A percentile compares a stretch with the other conserved stretches of the same genome.
These are phyloP conservation scores for Hanseniaspora sp. DNA, from an alignment of 1,139 yeast genomes.

Conservation along the genomic window DNA sequence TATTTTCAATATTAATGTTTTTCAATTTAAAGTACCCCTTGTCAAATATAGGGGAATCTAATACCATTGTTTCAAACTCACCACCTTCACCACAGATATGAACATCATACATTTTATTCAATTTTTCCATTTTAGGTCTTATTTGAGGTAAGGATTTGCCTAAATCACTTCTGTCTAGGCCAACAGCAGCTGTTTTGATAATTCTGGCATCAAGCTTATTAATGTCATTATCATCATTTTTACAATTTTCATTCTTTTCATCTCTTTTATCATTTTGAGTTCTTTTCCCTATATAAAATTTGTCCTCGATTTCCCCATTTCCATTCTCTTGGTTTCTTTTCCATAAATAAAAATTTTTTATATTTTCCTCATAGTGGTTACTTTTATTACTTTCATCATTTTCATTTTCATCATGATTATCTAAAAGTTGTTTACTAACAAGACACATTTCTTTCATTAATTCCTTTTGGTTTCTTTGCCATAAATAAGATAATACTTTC, in stretches of 20 bases:
- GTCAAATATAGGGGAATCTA: slow-evolving; percentile 76
- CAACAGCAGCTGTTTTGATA: slow-evolving; percentile 88
- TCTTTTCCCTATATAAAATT: too few species aligned
- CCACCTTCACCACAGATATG: slow-evolving; percentile 99
- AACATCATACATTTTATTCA: slow-evolving; percentile 62
- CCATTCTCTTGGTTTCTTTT: too few species aligned
- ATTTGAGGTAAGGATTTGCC: slow-evolving; percentile 56
- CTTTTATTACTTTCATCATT: too few species aligned
- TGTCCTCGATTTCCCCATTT: too few species aligned
- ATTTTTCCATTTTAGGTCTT: slow-evolving; percentile 45
- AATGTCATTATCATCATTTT: slow-evolving; percentile 30
- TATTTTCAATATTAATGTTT: slow-evolving; percentile 34
- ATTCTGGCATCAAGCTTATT: slow-evolving; percentile 59
- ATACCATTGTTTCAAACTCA: slow-evolving; percentile 83
- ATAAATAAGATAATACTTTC: slow-evolving; percentile 60
- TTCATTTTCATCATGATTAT: not conserved
- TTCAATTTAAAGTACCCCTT: slow-evolving; percentile 36
- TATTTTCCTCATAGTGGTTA: too few species aligned
- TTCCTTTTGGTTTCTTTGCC: slow-evolving; percentile 79
- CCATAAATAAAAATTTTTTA: too few species aligned
- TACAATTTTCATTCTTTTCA: too few species aligned
- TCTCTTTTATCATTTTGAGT: too few species aligned
- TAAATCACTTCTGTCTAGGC: slow-evolving; percentile 53
- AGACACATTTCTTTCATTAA: slow-evolving; percentile 73
- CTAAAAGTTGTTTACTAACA: slow-evolving; percentile 22